Percentiles rank a stretch among this genome's conserved stretches.
phyloP scores from a whole-genome alignment of 352 stramenopile genomes.

The Phytophthora hibernalis region DNA sequence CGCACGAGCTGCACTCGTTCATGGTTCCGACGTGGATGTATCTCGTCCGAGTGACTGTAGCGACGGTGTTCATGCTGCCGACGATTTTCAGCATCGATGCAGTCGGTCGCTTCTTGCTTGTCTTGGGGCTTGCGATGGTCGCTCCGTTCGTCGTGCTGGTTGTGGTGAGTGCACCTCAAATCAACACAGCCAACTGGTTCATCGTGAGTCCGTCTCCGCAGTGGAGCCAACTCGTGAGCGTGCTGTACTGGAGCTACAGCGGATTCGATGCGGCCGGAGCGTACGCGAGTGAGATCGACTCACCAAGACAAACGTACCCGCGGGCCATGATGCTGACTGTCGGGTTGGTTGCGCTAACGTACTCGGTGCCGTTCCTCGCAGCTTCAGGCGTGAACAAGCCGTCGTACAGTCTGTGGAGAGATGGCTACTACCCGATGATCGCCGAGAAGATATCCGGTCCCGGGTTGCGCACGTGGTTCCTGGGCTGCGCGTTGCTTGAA shows the following conservation, averaged over 20 bases:
- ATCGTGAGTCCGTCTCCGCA: conserved; percentile 55
- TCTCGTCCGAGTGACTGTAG: conserved; percentile 46
- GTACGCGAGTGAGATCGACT: conserved; percentile 93
- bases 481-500: conserved; percentile 91
- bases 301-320: conserved; percentile 85
- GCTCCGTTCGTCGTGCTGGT: conserved; percentile 93
- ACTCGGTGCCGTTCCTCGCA: conserved; percentile 92
- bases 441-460: conserved; percentile 83
- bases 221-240: conserved; percentile 93
- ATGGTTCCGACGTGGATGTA: conserved; percentile 67
- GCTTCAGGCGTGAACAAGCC: conserved; percentile 86
- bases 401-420: conserved; percentile 85
- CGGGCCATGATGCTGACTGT: conserved; percentile 89
- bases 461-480: conserved; percentile 91
- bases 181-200: conserved; percentile 70
- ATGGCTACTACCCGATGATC: conserved; percentile 93
- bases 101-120: conserved; percentile 86
- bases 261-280: conserved; percentile 93
- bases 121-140: conserved; percentile 90
- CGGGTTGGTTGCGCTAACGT: conserved; percentile 84
- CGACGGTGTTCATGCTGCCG: conserved; percentile 70
- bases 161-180: conserved; percentile 60
- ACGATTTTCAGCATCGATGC: conserved; percentile 86
- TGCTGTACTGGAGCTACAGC: conserved; percentile 97
- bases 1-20: conserved; percentile 35